These are phyloP conservation scores for Smittium culicis DNA, from an alignment of 371 early-diverging fungal species.

Conservation along the genomic window DNA sequence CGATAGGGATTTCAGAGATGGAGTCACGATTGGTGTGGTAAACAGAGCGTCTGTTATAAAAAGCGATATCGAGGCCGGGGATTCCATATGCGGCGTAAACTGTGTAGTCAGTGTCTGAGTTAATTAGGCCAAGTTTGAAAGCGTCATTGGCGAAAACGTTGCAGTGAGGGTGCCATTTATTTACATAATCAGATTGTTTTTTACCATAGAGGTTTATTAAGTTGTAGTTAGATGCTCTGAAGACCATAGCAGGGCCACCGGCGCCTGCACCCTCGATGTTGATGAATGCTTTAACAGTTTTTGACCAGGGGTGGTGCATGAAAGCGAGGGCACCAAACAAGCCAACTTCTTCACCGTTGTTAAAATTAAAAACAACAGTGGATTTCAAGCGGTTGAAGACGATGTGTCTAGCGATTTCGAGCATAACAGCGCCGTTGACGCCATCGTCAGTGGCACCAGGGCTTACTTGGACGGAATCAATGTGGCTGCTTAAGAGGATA, in stretches of 20 bases:
- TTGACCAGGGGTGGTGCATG: constrained; percentile 59
- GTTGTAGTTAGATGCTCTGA: constrained; percentile 43
- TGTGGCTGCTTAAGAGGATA: constrained; percentile 42
- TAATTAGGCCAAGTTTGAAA: constrained; percentile 43
- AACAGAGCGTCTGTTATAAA: constrained; percentile 47
- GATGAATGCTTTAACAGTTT: constrained; percentile 54
- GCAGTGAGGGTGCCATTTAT: constrained; percentile 33
- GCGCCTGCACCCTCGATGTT: constrained; percentile 72
- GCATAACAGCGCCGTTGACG: constrained; percentile 48
- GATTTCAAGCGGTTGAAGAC: constrained; percentile 36
- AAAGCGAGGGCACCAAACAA: constrained; percentile 57
- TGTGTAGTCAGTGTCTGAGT: constrained; percentile 56
- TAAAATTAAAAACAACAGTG: constrained; percentile 62
- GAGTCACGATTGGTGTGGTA: constrained; percentile 41
- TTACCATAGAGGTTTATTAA: constrained; percentile 30
- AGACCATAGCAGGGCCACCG: constrained; percentile 58
- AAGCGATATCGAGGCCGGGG: constrained; percentile 64
- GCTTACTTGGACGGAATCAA: constrained; percentile 59
- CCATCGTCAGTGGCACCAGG: constrained; percentile 78
- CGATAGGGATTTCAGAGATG: not conserved
- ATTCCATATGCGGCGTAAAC: constrained; percentile 40
- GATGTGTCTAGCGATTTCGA: constrained; percentile 55
- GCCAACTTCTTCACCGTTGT: constrained; percentile 75
- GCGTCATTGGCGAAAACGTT: constrained; percentile 54
- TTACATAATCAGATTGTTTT: constrained; percentile 15